Percentiles rank a stretch among this genome's conserved stretches.
Evolutionary conservation across 352 stramenopile species (phyloP).

Genomic region (Phytophthora niederhauseri): DNA sequence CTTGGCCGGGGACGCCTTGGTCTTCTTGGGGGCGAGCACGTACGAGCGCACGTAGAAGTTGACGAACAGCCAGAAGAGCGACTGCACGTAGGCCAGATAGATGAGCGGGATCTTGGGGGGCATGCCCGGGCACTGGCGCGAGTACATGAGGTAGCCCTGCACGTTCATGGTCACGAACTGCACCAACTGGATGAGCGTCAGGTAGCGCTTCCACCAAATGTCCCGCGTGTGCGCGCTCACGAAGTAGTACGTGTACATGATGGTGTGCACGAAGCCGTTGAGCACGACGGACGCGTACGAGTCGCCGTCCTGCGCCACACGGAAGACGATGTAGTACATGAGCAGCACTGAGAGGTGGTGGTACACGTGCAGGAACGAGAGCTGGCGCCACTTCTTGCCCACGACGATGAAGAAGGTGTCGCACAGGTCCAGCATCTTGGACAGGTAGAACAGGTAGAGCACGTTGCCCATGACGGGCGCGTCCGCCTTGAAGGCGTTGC

Average conservation of each 20-base stretch:
- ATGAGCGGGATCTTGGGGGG: conserved; percentile 69
- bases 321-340: conserved; percentile 95
- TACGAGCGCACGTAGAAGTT: conserved; percentile 96
- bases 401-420: conserved; percentile 97
- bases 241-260: conserved; percentile 99
- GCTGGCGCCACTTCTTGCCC: conserved; percentile 96
- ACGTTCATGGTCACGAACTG: conserved; percentile 91
- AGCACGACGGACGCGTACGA: conserved; percentile 95
- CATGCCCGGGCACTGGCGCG: conserved; percentile 86
- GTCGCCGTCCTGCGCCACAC: conserved; percentile 94
- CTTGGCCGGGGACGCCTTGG: conserved; percentile 25
- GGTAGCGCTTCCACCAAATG: conserved; percentile 97
- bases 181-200: conserved; percentile 95
- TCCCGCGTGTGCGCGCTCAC: conserved; percentile 95
- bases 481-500: conserved; percentile 85
- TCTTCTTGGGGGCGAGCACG: conserved; percentile 37
- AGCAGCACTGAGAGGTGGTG: conserved; percentile 97
- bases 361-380: conserved; percentile 97
- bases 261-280: conserved; percentile 97
- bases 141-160: conserved; percentile 64
- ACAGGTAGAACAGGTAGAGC: conserved; percentile 97
- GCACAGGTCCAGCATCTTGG: conserved; percentile 92
- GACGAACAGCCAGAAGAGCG: conserved; percentile 95
- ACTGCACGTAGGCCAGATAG: conserved; percentile 96
- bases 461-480: conserved; percentile 92